Evolutionary conservation across 2,329 filamentous ascomycete genomes (phyloP).

Genomic region (Hypoxylon sp.): DNA sequence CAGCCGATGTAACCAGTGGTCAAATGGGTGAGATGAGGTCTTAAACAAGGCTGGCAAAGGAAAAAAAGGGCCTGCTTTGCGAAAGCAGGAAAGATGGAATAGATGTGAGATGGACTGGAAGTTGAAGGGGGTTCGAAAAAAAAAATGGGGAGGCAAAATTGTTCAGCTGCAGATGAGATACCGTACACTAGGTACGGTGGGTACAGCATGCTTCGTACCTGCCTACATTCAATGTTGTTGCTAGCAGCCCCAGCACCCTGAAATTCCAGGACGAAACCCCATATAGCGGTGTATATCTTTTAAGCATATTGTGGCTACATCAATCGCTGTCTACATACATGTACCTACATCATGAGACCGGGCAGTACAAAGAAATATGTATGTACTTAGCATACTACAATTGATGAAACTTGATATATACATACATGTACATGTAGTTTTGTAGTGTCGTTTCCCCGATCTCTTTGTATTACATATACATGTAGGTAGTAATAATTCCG

Average conservation of each 20-base stretch:
- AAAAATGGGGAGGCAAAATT: slow-evolving; percentile 51
- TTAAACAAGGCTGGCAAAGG: slow-evolving; percentile 32
- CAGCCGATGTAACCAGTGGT: neutral
- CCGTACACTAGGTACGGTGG: slow-evolving; percentile 30
- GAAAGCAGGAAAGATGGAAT: slow-evolving; percentile 35
- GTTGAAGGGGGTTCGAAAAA: slow-evolving; percentile 29
- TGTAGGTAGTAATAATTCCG: too few species aligned
- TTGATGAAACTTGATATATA: neutral
- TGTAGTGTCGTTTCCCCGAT: slow-evolving; percentile 1
- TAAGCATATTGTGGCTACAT: neutral
- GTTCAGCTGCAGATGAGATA: slow-evolving; percentile 41
- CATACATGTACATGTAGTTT: neutral
- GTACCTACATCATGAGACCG: neutral
- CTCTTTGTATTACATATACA: too few species aligned
- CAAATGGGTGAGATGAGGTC: slow-evolving; percentile 20
- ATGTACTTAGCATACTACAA: neutral
- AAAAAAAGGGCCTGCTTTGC: slow-evolving; percentile 26
- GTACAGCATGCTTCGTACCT: slow-evolving; percentile 33
- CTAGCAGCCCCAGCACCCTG: neutral
- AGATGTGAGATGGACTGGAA: slow-evolving; percentile 37
- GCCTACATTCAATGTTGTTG: slow-evolving; percentile 7
- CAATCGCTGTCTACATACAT: too few species aligned
- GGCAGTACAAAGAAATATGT: slow-evolving; percentile 9
- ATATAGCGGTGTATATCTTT: slow-evolving; percentile 7
- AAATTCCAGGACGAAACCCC: slow-evolving; percentile 6